Percentiles rank a stretch among this genome's conserved stretches.
Conservation (phyloP, 805 yeast species). For the Metschnikowia amazonensis region DNA sequence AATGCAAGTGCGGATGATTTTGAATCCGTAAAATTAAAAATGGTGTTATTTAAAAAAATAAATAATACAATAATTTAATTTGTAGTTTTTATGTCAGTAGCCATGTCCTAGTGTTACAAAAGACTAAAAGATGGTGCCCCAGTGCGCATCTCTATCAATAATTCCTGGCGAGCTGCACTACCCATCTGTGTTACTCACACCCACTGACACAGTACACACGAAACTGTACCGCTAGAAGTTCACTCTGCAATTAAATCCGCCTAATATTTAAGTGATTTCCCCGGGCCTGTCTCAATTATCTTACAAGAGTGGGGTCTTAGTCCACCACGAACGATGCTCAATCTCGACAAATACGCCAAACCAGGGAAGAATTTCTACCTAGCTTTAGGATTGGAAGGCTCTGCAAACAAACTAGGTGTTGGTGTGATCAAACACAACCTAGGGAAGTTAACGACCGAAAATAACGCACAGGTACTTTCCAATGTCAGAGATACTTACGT, state of each 20-base stretch:
- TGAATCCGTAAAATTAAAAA: too few relatives aligned
- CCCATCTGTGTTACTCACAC: background rate
- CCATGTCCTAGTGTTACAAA: background rate
- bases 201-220: background rate
- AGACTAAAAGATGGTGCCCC: background rate
- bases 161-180: background rate
- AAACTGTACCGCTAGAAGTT: background rate
- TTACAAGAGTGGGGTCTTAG: background rate
- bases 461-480: slow-evolving; percentile 73
- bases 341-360: slow-evolving; percentile 43
- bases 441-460: slow-evolving; percentile 53
- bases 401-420: slow-evolving; percentile 94
- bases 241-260: background rate
- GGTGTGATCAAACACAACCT: slow-evolving; percentile 78
- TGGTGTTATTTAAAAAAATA: too few relatives aligned
- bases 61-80: background rate
- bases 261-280: background rate
- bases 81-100: background rate
- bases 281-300: background rate
- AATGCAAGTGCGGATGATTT: slow-evolving; percentile 6
- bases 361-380: slow-evolving; percentile 50
- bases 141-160: background rate
- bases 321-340: slow-evolving; percentile 19
- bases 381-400: slow-evolving; percentile 93
- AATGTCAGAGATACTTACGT: slow-evolving; percentile 92